Conservation (phyloP, 352 stramenopile species). For the Saprolegnia diclina region DNA sequence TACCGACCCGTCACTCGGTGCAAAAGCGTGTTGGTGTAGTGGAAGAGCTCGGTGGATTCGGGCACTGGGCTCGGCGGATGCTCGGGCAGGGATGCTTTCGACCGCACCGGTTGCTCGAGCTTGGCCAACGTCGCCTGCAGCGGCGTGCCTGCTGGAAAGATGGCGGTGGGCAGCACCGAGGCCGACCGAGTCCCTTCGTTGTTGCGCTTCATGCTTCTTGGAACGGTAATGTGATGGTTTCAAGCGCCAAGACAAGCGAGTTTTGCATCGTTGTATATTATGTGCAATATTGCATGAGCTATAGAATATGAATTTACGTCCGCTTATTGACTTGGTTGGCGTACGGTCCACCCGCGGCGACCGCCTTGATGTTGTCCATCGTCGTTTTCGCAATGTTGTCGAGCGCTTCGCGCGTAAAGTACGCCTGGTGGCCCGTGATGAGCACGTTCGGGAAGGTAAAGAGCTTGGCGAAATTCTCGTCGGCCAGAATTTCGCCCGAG, state of each 20-base stretch:
- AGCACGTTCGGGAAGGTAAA: constrained; percentile 82
- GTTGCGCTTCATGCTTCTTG: constrained; percentile 3
- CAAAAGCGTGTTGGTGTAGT: constrained; percentile 58
- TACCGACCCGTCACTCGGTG: constrained; percentile 60
- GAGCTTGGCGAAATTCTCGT: constrained; percentile 62
- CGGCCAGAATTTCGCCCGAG: constrained; percentile 56
- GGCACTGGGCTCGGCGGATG: constrained; percentile 10
- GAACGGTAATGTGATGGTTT: background rate
- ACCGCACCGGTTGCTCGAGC: background rate
- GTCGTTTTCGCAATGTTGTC: constrained; percentile 65
- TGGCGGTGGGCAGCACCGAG: background rate
- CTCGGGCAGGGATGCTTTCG: background rate
- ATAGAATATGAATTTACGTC: background rate
- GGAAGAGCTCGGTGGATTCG: constrained; percentile 62
- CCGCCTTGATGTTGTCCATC: constrained; percentile 68
- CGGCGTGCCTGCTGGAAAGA: constrained; percentile 1
- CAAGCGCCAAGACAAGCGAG: background rate
- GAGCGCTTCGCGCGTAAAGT: constrained; percentile 73
- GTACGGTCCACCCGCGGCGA: constrained; percentile 36
- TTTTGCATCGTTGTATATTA: background rate
- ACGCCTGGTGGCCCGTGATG: constrained; percentile 74
- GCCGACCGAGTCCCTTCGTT: background rate
- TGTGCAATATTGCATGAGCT: background rate
- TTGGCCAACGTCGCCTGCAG: constrained; percentile 3
- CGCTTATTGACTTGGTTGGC: constrained; percentile 49